Percentiles rank a stretch among this genome's conserved stretches.
Conservation (phyloP, 2,329 filamentous ascomycete species). For the Claviceps purpurea region DNA sequence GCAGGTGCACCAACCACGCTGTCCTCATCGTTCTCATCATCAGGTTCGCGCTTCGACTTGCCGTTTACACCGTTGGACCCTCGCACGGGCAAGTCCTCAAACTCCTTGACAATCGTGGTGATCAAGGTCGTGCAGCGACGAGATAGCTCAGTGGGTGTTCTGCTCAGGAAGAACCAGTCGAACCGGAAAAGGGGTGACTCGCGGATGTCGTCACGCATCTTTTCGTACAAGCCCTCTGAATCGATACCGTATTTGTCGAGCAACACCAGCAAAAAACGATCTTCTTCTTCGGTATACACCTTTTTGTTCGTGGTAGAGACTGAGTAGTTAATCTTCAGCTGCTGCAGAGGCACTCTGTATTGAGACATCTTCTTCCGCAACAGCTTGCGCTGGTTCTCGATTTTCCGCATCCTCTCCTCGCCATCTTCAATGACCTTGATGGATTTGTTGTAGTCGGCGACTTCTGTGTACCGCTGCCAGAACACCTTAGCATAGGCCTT, state of each 20-base stretch:
- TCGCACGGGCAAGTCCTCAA: constrained; percentile 54
- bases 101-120: constrained; percentile 88
- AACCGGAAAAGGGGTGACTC: constrained; percentile 93
- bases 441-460: constrained; percentile 79
- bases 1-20: constrained; percentile 67
- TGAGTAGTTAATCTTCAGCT: constrained; percentile 97
- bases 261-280: constrained; percentile 86
- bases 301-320: constrained; percentile 99
- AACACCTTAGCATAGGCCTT: constrained; percentile 89
- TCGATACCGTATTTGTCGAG: constrained; percentile 88
- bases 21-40: constrained; percentile 75
- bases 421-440: constrained; percentile 83
- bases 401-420: constrained; percentile 77
- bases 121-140: constrained; percentile 87
- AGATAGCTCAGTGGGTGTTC: constrained; percentile 84
- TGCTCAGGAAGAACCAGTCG: constrained; percentile 97
- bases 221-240: constrained; percentile 78
- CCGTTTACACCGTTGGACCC: constrained; percentile 49
- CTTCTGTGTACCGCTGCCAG: constrained; percentile 89
- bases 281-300: constrained; percentile 97
- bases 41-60: constrained; percentile 58
- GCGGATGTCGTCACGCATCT: constrained; percentile 92
- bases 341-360: constrained; percentile 93
- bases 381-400: constrained; percentile 85
- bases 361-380: constrained; percentile 89